These are phyloP conservation scores for Agaricus blazei DNA, from an alignment of 768 basidiomycete genomes.

Conservation along the genomic window DNA sequence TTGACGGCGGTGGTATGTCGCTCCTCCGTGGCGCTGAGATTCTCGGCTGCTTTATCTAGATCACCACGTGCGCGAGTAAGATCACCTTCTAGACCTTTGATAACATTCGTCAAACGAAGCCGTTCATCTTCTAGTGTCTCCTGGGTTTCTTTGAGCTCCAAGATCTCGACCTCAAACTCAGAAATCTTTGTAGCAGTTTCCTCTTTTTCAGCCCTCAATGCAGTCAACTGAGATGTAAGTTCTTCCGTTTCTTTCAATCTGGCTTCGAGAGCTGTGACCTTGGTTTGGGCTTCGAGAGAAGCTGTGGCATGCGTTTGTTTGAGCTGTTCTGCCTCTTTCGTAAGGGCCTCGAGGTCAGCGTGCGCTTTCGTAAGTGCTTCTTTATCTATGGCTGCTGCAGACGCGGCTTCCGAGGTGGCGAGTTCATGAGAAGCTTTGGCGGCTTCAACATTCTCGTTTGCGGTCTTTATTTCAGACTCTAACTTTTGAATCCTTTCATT, in stretches of 20 bases:
- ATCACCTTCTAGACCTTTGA: constrained; percentile 51
- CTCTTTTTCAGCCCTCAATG: constrained; percentile 61
- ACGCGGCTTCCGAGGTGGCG: constrained; percentile 35
- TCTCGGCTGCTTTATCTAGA: constrained; percentile 35
- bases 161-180: constrained; percentile 76
- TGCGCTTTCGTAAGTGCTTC: constrained; percentile 62
- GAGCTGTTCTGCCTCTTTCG: constrained; percentile 46
- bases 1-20: constrained; percentile 41
- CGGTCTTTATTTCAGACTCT: constrained; percentile 42
- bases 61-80: constrained; percentile 32
- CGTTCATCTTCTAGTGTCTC: constrained; percentile 62
- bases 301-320: constrained; percentile 46
- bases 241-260: constrained; percentile 36
- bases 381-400: constrained; percentile 55
- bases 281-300: constrained; percentile 40
- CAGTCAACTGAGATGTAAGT: constrained; percentile 44
- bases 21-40: constrained; percentile 38
- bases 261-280: constrained; percentile 40
- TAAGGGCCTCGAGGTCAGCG: constrained; percentile 51
- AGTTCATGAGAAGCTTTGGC: constrained; percentile 43
- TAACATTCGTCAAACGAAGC: constrained; percentile 34
- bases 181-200: constrained; percentile 68
- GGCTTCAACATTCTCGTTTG: constrained; percentile 48
- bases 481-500: constrained; percentile 46
- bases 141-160: constrained; percentile 69